Percentiles rank a stretch among this genome's conserved stretches.
These are phyloP conservation scores for Tardiomyces blankii DNA, from an alignment of 1,139 yeast genomes.

Conservation along the genomic window DNA sequence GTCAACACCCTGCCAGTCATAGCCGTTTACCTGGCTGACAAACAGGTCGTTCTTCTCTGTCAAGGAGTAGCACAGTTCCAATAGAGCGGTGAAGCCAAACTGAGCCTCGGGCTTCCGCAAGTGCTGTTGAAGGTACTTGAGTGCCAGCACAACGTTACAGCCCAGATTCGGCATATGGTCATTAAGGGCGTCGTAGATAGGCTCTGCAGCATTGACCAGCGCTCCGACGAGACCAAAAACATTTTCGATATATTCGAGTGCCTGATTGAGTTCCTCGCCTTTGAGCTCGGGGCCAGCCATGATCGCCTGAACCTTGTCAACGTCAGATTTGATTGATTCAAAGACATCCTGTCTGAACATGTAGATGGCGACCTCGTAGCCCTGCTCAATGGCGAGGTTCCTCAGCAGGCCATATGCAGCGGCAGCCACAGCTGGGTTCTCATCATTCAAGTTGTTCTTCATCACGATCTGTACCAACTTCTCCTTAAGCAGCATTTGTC, in stretches of 20 bases:
- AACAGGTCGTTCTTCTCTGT: constrained; percentile 1
- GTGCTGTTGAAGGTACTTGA: background rate
- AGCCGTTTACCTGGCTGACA: background rate
- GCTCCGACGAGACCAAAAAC: constrained; percentile 58
- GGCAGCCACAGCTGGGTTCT: constrained; percentile 62
- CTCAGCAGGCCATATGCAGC: constrained; percentile 75
- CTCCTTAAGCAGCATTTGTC: constrained; percentile 58
- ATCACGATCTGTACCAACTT: constrained; percentile 52
- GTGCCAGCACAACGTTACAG: background rate
- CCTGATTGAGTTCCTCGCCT: constrained; percentile 4
- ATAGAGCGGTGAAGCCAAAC: constrained; percentile 2
- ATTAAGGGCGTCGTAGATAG: constrained; percentile 43
- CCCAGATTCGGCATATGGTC: constrained; percentile 25
- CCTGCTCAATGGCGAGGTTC: constrained; percentile 75
- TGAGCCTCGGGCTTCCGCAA: background rate
- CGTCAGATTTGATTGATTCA: constrained; percentile 41
- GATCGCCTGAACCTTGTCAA: constrained; percentile 34
- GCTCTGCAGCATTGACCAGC: constrained; percentile 54
- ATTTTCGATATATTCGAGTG: constrained; percentile 56
- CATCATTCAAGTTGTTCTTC: constrained; percentile 55
- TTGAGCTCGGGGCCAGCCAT: constrained; percentile 1
- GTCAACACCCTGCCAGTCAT: background rate
- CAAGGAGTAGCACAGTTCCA: constrained; percentile 6
- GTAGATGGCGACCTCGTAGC: constrained; percentile 68
- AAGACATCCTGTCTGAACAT: constrained; percentile 75